Base-by-base conservation (phyloP, 371 early-diverging fungal species). In the Massospora cicadina region DNA sequence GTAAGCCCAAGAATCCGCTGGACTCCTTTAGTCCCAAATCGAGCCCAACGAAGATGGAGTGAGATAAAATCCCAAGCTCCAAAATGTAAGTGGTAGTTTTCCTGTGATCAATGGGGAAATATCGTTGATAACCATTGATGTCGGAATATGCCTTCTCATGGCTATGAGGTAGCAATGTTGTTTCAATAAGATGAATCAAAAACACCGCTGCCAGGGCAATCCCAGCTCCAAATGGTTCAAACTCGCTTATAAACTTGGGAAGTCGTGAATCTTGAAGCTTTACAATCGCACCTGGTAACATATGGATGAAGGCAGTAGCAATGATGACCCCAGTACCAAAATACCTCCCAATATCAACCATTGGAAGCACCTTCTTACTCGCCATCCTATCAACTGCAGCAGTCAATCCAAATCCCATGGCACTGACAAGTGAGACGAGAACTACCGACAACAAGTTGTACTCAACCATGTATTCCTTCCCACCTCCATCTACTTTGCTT, bases 21-120 rank as follows among this genome's bases (percentile, higher is more conserved):
- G 79, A 83, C 2, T 76, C 73, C 0, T 87, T 73, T 28, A 82
- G 81, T 1, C 89, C 86, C 23, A 95, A 74, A 0, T 88, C 78
- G 29, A 93, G 66, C 7, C 94, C 95, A 63, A 95, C 81, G 60
- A 93, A 79, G 59, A 95, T 75, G 0, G 92, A 91, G 70, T 93
- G 95, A 61, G 88, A 73, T 1, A 85, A 79, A 61, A 95, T 87
- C 64, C 93, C 90, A n/a, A 84, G 64, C 68, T 95, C 94, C 24
- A 95, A 76, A 56, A 91, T 77, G 65, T 64, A 33, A 12, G 67
- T 71, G 68, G 43, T 70, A 64, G 58, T 1, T 24, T 58, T 58
- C 33, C 33, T 30, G 27, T 31, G 43, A 10, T 17, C 43, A 5
- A 43, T 43, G 10, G 43, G n/a, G 28, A 27, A 1, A 1, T 25